Conservation (phyloP, 2,329 filamentous ascomycete species). For the Coniochaeta ligniaria region DNA sequence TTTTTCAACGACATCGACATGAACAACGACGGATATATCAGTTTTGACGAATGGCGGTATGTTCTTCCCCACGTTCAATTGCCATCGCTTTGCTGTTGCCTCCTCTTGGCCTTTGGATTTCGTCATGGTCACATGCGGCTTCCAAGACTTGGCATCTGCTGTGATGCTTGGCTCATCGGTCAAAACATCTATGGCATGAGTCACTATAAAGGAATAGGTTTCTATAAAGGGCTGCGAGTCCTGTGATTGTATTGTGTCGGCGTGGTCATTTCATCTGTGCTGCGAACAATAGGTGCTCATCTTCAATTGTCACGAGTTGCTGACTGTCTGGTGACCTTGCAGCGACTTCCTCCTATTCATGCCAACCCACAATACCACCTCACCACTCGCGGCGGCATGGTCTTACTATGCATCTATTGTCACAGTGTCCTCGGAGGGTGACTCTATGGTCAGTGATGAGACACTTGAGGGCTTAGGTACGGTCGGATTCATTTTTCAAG, state of each 20-base stretch:
- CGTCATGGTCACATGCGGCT: slow-evolving; percentile 2
- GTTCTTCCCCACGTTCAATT: slow-evolving; percentile 22
- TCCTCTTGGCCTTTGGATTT: neutral
- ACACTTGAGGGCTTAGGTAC: slow-evolving; percentile 92
- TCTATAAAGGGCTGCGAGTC: neutral
- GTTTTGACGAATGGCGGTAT: slow-evolving; percentile 95
- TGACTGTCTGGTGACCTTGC: slow-evolving; percentile 8
- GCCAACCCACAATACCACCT: slow-evolving; percentile 53
- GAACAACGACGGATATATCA: slow-evolving; percentile 82
- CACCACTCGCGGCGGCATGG: slow-evolving; percentile 73
- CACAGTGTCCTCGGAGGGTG: slow-evolving; percentile 86
- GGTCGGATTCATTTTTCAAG: slow-evolving; percentile 61
- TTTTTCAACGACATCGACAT: slow-evolving; percentile 89
- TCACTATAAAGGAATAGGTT: neutral
- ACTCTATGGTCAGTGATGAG: slow-evolving; percentile 87
- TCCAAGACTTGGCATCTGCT: neutral
- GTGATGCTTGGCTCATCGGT: neutral
- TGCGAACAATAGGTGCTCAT: neutral
- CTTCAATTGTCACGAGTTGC: neutral
- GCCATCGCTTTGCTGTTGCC: slow-evolving; percentile 2
- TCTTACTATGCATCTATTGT: slow-evolving; percentile 89
- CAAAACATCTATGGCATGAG: neutral
- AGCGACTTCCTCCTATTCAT: slow-evolving; percentile 95
- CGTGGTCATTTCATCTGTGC: neutral
- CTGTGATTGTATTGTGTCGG: neutral